Base-by-base conservation (phyloP, 2,329 filamentous ascomycete species). In the Claviceps maximensis region DNA sequence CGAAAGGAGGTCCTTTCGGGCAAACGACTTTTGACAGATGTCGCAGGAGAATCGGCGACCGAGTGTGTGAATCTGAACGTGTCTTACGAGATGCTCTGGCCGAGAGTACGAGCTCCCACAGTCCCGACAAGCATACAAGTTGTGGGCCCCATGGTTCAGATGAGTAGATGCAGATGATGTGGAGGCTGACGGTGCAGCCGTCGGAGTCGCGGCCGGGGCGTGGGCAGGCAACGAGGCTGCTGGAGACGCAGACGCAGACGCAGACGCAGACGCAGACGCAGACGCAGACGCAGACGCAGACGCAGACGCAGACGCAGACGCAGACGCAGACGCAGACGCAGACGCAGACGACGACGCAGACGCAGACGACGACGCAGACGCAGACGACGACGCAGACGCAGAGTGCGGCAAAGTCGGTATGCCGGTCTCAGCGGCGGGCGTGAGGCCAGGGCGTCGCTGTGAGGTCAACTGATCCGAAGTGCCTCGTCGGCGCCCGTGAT, bases 1-100 rank as follows among this genome's bases (percentile, higher is more conserved):
- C 57, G 76, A 76, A 50, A 78, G 67, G 12, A 79, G 67, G 59
- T 79, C 75, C 53, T 75, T 76, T 21, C 76, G 70, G 10, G 74
- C 74, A 60, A 78, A 79, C 5, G 73, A 72, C 59, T 78, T 79
- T 53, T 74, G 70, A 57, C 76, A 78, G 53, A 78, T 67, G 41
- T 73, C 66, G 57, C 74, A 76, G 19, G 67, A 61, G 58, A 77
- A 77, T 31, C 74, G 70, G 49, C 75, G 73, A 5, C 74, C 74
- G 7, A 76, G 65, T 2, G 73, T 76, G 57, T 77, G 74, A 3
- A 73, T 74, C 57, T 74, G 72, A 40, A 76, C 73, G 58, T 77
- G 74, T 27, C 74, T 66, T 52, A 76, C 74, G 12, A 78, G 71
- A 58, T 78, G 75, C 60, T 78, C 76, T 3, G 75, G 75, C 13